Base-by-base conservation (phyloP, 257 asterid genomes). In the Anisodus acutangulus region DNA sequence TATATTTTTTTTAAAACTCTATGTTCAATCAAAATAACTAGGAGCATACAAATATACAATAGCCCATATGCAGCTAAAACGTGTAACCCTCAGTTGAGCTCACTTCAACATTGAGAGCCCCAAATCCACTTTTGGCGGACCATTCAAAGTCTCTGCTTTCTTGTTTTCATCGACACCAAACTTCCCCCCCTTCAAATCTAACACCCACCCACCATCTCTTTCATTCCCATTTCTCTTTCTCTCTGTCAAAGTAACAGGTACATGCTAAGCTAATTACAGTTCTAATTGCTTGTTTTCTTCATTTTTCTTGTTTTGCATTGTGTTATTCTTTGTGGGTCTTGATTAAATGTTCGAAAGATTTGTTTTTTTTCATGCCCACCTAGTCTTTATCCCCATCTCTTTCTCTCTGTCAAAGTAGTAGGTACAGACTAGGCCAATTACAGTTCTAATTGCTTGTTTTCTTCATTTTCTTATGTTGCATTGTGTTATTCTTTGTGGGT, bases 131-230 rank as follows among this genome's bases (percentile, higher is more conserved):
- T 69, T 85, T 57, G 90, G 88, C 90, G 90, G 90, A 88, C 79
- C 79, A 55, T 88, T 80, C 87, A 68, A 49, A 17, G 13, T 41
- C 88, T 49, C 88, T 49, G 45, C 45, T 51, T 76, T 76, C 87
- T 88, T 83, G 88, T 81, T 80, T 67, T 86, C 90, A 88, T 88
- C 90, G 90, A 85, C 82, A 55, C 85, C 85, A 64, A 47, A n/a
- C 22, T 31, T 31, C 45, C 26, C 57, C 41, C 45, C 41, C 82
- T 84, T 63, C 66, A 85, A 83, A 85, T 80, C 87, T 86, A 70
- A n/a, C 87, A 49, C 54, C 60, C 0, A 13, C 9, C 15, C 26
- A 60, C 8, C 17, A 11, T 1, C 43, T 64, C 0, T 64, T 9
- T 63, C 70, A 63, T 63, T 9, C 47, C 72, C 19, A 31, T 39